These are phyloP conservation scores for Clarireedia homoeocarpa DNA, from an alignment of 2,329 filamentous ascomycete genomes.

Conservation along the genomic window DNA sequence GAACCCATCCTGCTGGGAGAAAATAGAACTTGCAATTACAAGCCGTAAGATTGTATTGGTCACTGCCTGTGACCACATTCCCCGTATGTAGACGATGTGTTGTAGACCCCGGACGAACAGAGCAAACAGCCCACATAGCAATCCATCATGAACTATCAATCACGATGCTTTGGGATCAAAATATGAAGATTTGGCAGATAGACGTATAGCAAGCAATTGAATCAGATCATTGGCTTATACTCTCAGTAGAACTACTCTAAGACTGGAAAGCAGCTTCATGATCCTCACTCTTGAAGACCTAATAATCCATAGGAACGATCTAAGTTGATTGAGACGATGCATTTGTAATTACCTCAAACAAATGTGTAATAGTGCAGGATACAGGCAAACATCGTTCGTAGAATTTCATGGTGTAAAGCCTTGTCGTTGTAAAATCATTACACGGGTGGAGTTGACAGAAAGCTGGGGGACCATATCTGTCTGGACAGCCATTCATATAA, in stretches of 20 bases:
- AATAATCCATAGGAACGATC: neutral
- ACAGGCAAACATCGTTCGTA: neutral
- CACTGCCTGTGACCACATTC: too few species aligned
- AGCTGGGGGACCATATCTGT: too few species aligned
- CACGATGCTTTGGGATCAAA: neutral
- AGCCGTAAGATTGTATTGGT: too few species aligned
- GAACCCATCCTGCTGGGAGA: neutral
- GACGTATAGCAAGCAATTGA: neutral
- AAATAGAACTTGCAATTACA: neutral
- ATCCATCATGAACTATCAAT: neutral
- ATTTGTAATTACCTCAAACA: neutral
- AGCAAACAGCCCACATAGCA: too few species aligned
- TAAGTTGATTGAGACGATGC: neutral
- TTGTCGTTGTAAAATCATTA: too few species aligned
- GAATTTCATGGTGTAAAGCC: too few species aligned
- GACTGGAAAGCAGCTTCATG: neutral
- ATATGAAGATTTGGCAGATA: too few species aligned
- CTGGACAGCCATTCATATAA: too few species aligned
- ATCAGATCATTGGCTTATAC: neutral
- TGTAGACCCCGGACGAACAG: too few species aligned
- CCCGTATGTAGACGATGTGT: too few species aligned
- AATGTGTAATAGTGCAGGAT: neutral
- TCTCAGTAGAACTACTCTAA: neutral
- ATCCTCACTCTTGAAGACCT: neutral
- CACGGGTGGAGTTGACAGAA: too few species aligned